phyloP scores from a whole-genome alignment of 2,329 filamentous ascomycete species.

The Aspergillus latus region DNA sequence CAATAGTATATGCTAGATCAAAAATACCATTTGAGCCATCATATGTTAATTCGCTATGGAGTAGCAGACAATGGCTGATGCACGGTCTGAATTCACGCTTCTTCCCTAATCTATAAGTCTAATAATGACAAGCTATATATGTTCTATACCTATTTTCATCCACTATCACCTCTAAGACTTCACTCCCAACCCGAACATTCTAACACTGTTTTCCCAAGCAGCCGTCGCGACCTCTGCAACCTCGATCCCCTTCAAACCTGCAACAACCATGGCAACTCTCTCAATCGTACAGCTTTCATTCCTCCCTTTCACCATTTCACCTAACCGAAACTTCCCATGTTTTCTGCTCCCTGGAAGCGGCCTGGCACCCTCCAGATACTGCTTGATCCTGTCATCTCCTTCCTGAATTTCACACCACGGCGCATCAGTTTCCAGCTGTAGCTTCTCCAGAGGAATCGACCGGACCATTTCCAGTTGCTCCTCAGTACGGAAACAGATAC shows the following conservation, averaged over 20 bases:
- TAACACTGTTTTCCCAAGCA: constrained; percentile 39
- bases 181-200: constrained; percentile 25
- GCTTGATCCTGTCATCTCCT: constrained; percentile 40
- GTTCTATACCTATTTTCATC: background rate
- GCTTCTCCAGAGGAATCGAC: constrained; percentile 39
- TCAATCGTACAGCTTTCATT: constrained; percentile 54
- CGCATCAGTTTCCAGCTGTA: constrained; percentile 53
- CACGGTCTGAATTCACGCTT: too few species aligned
- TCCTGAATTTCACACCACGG: constrained; percentile 50
- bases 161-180: background rate
- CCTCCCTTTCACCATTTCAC: constrained; percentile 48
- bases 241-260: constrained; percentile 47
- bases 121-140: background rate
- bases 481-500: constrained; percentile 46
- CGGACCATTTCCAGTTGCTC: constrained; percentile 47
- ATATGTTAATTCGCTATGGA: too few species aligned
- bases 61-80: too few species aligned
- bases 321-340: constrained; percentile 50
- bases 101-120: background rate
- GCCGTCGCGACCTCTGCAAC: constrained; percentile 47
- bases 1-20: too few species aligned
- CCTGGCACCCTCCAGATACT: constrained; percentile 43
- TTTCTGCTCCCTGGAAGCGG: constrained; percentile 48
- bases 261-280: constrained; percentile 50
- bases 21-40: too few species aligned